Conservation (phyloP, 768 basidiomycete species). For the Leccinum variicolor region DNA sequence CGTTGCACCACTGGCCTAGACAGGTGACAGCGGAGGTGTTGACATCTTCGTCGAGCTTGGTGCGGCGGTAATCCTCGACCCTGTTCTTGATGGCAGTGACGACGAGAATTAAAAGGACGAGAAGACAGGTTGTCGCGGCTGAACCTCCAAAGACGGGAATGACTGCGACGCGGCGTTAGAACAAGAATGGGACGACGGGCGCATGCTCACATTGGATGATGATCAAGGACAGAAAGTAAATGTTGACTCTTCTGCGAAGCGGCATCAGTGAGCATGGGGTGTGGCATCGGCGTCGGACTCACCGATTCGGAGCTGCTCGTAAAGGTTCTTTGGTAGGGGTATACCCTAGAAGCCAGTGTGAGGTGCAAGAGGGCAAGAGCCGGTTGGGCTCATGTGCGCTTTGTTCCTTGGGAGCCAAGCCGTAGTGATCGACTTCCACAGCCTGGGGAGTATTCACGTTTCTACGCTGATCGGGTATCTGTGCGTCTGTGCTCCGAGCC, state of each 20-base stretch:
- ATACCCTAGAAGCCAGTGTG: constrained; percentile 63
- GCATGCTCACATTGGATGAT: constrained; percentile 63
- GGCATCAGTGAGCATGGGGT: not conserved
- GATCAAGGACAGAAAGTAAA: constrained; percentile 87
- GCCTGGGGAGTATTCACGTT: constrained; percentile 74
- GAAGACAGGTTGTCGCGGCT: constrained; percentile 77
- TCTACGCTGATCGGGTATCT: constrained; percentile 52
- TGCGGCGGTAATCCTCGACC: constrained; percentile 91
- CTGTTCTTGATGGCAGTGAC: constrained; percentile 96
- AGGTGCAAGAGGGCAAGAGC: not conserved
- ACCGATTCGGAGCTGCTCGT: constrained; percentile 93
- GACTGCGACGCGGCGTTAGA: constrained; percentile 41
- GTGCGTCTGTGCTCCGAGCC: constrained; percentile 22
- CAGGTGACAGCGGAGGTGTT: constrained; percentile 93
- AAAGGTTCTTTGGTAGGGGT: constrained; percentile 90
- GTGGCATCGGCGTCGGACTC: constrained; percentile 15
- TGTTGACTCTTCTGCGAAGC: constrained; percentile 71
- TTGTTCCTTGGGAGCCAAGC: constrained; percentile 86
- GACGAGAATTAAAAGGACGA: constrained; percentile 79
- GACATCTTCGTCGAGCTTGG: constrained; percentile 83
- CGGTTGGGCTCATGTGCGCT: constrained; percentile 66
- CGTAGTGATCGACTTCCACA: constrained; percentile 61
- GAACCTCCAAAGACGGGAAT: constrained; percentile 90
- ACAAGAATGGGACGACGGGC: not conserved
- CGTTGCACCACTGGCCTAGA: constrained; percentile 84